Conservation (phyloP, 139 green algal genomes). For the Micractinium conductrix region DNA sequence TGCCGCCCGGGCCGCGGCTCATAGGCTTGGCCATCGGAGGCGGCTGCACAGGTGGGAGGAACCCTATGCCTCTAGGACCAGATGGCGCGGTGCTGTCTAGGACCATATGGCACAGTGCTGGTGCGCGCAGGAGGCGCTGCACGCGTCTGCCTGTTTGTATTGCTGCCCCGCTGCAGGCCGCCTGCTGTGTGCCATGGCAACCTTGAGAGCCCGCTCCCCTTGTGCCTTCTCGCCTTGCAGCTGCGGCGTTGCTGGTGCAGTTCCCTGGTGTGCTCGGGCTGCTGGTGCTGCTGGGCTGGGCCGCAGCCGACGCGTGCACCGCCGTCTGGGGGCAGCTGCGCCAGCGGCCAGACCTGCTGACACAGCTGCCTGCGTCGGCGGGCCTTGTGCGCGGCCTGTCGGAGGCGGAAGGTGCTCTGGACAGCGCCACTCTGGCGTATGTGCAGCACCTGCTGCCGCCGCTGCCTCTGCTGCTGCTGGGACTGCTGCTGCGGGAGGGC, state of each 20-base stretch:
- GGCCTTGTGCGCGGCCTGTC: neutral
- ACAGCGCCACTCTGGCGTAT: conserved; percentile 17
- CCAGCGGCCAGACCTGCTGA: conserved; percentile 16
- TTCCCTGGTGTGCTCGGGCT: conserved; percentile 8
- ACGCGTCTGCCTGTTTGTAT: too few species aligned
- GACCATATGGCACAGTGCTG: too few species aligned
- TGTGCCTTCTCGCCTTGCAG: neutral
- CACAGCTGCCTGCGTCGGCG: neutral
- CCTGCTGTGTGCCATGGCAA: neutral
- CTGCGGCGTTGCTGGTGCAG: conserved; percentile 7
- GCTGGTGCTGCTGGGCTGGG: conserved; percentile 33
- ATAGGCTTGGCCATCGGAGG: conserved; percentile 43
- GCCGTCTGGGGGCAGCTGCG: neutral
- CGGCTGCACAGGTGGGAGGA: neutral
- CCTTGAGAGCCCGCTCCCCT: too few species aligned
- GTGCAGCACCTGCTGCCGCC: conserved; percentile 42
- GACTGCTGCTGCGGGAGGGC: conserved; percentile 53
- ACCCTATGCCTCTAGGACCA: too few species aligned
- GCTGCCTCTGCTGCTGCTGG: conserved; percentile 55
- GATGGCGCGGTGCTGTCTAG: too few species aligned
- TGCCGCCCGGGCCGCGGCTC: conserved; percentile 35
- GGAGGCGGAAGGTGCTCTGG: conserved; percentile 45
- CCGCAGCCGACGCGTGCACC: neutral
- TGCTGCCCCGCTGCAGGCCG: too few species aligned
- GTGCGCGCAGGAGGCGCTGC: too few species aligned